Evolutionary conservation across 1,284 basidiomycete genomes (phyloP), one percentile per base, ranked within the genome.

Genomic region (Rhodotorula sp.): DNA sequence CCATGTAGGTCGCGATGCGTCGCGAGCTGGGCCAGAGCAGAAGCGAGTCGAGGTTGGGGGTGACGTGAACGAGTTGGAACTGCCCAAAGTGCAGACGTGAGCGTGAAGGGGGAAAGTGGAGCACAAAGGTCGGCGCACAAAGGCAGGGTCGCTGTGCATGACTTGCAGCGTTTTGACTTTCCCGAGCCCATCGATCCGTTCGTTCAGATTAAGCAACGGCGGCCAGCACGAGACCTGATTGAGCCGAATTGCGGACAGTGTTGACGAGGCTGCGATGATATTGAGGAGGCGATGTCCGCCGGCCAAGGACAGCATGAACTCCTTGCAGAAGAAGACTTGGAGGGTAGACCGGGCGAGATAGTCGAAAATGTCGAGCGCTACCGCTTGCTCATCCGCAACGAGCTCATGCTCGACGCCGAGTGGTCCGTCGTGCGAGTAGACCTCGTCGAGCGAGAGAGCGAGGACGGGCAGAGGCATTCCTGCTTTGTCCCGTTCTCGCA

Each of bases 11-110:
- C 0, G 66, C 64, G 40, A 74, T 10, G 15, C 63, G 63, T 9
- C 73, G 58, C 18, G 56, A 31, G 44, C 54, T 50, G 0, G 73
- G 68, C 73, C 73, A 75, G 6, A 72, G 37, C 20, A 75, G 73
- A 50, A 75, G 62, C 8, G 64, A 67, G 44, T 75, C 66, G 61
- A 75, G 37, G 55, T 61, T 65, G 7, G 73, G 67, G 16, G 53
- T 57, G 37, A 65, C 50, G 18, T 40, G 13, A 13, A 64, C 46
- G 13, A 75, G 60, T 1, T 65, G 37, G 26, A 63, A 59, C 66
- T 73, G 63, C 15, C 44, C 26, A 15, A 59, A 28, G 3, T 7
- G 18, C 6, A 30, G 26, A n/a, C 18, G 30, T 8, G 48, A 53
- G n/a, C 18, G 47, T 15, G 26, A 10, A 15, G 11, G 52, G 28